A percentile compares a stretch with the other conserved stretches of the same genome.
phyloP scores from a whole-genome alignment of 2,329 filamentous ascomycete species.

The Thelonectria olida region DNA sequence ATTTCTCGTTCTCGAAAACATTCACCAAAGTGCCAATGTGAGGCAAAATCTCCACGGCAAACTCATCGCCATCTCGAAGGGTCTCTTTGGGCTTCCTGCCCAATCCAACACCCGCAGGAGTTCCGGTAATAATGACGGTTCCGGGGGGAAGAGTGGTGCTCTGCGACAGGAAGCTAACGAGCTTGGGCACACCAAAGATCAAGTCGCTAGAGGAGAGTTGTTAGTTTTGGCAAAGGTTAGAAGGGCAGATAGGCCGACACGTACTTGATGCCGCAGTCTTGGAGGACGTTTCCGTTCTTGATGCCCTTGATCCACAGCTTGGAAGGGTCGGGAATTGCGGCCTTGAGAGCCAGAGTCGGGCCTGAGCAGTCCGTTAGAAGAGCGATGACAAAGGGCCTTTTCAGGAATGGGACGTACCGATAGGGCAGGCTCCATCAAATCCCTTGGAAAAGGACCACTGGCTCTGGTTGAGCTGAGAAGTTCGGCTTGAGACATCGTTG shows the following conservation, averaged over 20 bases:
- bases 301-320: conserved; percentile 62
- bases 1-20: conserved; percentile 38
- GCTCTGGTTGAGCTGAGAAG: conserved; percentile 39
- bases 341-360: conserved; percentile 71
- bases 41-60: conserved; percentile 52
- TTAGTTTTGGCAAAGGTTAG: background rate
- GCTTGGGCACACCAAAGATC: conserved; percentile 69
- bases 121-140: conserved; percentile 73
- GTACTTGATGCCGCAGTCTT: conserved; percentile 36
- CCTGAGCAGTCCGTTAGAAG: conserved; percentile 51
- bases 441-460: conserved; percentile 62
- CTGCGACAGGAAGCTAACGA: conserved; percentile 66
- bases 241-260: conserved; percentile 18
- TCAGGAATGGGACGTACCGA: conserved; percentile 39
- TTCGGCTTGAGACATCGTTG: conserved; percentile 67
- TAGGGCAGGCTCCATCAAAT: conserved; percentile 65
- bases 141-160: conserved; percentile 70
- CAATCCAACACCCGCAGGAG: conserved; percentile 75
- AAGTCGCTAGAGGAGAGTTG: conserved; percentile 56
- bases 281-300: conserved; percentile 58
- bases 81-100: conserved; percentile 73
- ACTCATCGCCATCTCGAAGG: conserved; percentile 72
- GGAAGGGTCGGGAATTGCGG: conserved; percentile 66
- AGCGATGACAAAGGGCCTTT: background rate
- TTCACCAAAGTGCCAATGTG: conserved; percentile 55